Evolutionary conservation across 2,329 filamentous ascomycete species (phyloP), one percentile per base, ranked within the genome.

Genomic region (Keithomyces neogunnii): DNA sequence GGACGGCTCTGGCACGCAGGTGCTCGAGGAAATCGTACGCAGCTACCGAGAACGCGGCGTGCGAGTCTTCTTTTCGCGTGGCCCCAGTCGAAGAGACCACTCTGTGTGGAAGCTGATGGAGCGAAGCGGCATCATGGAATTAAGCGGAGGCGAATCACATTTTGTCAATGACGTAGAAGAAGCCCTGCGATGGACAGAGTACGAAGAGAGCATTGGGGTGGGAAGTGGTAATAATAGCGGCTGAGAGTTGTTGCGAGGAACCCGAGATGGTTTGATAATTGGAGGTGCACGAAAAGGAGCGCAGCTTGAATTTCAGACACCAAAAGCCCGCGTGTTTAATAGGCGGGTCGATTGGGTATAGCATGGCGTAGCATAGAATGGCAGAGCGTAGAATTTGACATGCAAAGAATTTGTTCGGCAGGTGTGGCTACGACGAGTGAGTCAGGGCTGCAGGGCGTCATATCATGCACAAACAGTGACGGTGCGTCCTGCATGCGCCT

Each of bases 1-100:
- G 60, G 93, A 99, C 64, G 93, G 90, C 5, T 95, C 90, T 0
- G 93, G 92, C 1, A 87, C 89, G 0, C 93, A 97, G 69, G 92
- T 97, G 0, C 74, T 99, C 3, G 80, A 82, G 45, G 93, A 97
- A 69, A 97, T 97, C 58, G 89, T 99, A 13, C 74, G 82, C 46
- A 78, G 75, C 32, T 97, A 97, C 65, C 75, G 84, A n/a, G 78
- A 86, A 35, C 76, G 85, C 4, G 87, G 86, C 1, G 89, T 92
- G 1, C 73, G 81, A 2, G 86, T 93, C 7, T 91, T 88, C 64
- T 92, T 92, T 63, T 81, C 78, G 31, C 70, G 82, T 8, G 74
- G 75, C 0, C 78, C 81, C 0, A 69, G 67, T 1, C 66, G 67
- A 30, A 70, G 66, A 1, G 64, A 67, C 10, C 73, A 76, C 52